phyloP scores from a whole-genome alignment of 1,139 yeast species.

The Hansenula anomala region DNA sequence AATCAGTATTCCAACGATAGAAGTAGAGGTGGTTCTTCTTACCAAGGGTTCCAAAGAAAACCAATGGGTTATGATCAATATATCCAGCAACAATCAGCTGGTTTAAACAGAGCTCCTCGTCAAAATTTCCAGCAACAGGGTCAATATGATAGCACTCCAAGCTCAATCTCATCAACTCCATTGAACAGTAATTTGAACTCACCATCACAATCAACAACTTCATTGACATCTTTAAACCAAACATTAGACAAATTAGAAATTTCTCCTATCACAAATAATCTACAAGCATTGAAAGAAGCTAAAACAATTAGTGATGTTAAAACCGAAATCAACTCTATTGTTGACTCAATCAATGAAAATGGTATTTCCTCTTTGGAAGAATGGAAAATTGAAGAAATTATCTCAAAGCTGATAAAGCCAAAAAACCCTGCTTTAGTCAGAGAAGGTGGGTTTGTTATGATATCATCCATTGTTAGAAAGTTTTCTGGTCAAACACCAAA shows the following conservation, averaged over 20 bases:
- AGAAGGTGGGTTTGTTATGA: constrained; percentile 66
- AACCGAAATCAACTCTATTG: constrained; percentile 53
- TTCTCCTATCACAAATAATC: constrained; percentile 63
- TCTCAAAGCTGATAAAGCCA: constrained; percentile 63
- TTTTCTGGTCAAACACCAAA: constrained; percentile 66
- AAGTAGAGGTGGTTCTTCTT: constrained; percentile 8
- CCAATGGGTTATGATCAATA: constrained; percentile 21
- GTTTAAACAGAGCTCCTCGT: constrained; percentile 14
- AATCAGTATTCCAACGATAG: constrained; percentile 1
- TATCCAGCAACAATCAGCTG: constrained; percentile 9
- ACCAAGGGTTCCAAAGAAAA: constrained; percentile 16
- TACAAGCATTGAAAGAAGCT: constrained; percentile 53
- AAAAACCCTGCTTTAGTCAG: constrained; percentile 71
- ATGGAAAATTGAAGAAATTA: constrained; percentile 61
- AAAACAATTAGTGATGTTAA: constrained; percentile 61
- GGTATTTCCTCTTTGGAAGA: constrained; percentile 49
- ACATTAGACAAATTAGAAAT: constrained; percentile 63
- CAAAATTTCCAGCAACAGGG: background rate
- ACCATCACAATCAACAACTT: constrained; percentile 42
- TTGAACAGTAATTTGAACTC: constrained; percentile 18
- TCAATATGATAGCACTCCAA: constrained; percentile 7
- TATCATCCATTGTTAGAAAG: constrained; percentile 63
- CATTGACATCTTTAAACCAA: constrained; percentile 65
- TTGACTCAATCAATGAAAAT: constrained; percentile 41
- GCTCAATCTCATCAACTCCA: constrained; percentile 22